Conservation (phyloP, 2,329 filamentous ascomycete species). For the Penicillium sp. region DNA sequence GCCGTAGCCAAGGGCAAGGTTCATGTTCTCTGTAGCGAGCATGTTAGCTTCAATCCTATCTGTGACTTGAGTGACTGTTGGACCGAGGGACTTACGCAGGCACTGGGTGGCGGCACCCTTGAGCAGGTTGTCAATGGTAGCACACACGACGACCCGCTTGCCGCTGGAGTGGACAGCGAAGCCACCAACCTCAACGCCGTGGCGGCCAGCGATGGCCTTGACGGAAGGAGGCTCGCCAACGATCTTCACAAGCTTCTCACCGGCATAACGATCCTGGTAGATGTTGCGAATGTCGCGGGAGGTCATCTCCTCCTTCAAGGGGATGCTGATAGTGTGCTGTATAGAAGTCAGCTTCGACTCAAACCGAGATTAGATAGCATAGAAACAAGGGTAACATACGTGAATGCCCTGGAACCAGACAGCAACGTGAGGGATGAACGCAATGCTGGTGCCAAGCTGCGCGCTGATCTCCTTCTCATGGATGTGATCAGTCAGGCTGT, state of each 20-base stretch:
- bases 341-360: conserved; percentile 18
- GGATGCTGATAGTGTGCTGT: conserved; percentile 76
- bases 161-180: conserved; percentile 84
- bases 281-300: conserved; percentile 86
- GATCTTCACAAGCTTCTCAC: conserved; percentile 89
- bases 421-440: conserved; percentile 90
- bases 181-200: conserved; percentile 86
- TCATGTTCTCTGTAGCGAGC: conserved; percentile 69
- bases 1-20: conserved; percentile 75
- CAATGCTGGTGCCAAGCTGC: conserved; percentile 65
- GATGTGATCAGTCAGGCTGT: conserved; percentile 85
- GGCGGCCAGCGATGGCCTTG: conserved; percentile 72
- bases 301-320: conserved; percentile 74
- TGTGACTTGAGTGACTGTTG: too few relatives aligned
- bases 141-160: conserved; percentile 83
- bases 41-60: conserved; percentile 6
- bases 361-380: too few relatives aligned
- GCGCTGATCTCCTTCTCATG: conserved; percentile 83
- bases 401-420: conserved; percentile 94
- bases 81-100: conserved; percentile 76
- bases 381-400: conserved; percentile 34
- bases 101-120: conserved; percentile 92
- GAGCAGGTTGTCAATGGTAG: conserved; percentile 84
- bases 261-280: conserved; percentile 92
- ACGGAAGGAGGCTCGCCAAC: conserved; percentile 78